These are phyloP conservation scores for Gloeopeniophorella convolvens DNA, from an alignment of 768 basidiomycete genomes.

Conservation along the genomic window DNA sequence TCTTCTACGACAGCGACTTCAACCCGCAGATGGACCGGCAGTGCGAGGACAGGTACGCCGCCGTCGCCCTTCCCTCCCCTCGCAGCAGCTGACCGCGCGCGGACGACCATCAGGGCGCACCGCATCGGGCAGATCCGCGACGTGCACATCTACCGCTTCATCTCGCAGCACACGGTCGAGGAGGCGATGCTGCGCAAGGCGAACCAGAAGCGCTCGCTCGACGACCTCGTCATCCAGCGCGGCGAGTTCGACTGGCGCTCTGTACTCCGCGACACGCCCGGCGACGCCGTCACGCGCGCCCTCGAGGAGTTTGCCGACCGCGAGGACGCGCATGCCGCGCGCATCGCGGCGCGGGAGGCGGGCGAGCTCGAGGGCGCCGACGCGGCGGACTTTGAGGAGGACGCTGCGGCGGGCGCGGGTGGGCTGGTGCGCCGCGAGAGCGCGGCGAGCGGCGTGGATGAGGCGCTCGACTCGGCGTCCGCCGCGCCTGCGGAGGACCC, in stretches of 20 bases:
- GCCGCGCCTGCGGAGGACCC: no score
- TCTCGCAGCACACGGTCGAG: constrained; percentile 86
- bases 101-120: constrained; percentile 58
- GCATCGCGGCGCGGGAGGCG: constrained; percentile 68
- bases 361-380: constrained; percentile 69
- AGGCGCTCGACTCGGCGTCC: neutral
- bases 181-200: constrained; percentile 95
- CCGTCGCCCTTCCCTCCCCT: neutral
- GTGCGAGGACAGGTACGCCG: constrained; percentile 81
- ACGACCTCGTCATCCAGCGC: constrained; percentile 86
- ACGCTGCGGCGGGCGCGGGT: constrained; percentile 19
- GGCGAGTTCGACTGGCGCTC: constrained; percentile 95
- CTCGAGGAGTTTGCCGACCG: constrained; percentile 83
- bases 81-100: constrained; percentile 4
- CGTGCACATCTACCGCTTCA: constrained; percentile 94
- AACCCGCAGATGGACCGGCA: constrained; percentile 98
- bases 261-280: constrained; percentile 58
- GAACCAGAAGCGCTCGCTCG: constrained; percentile 93
- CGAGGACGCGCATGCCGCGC: constrained; percentile 81
- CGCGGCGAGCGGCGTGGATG: constrained; percentile 20
- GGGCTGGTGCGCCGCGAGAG: no score
- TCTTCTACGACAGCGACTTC: constrained; percentile 97
- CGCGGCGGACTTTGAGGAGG: constrained; percentile 68
- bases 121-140: constrained; percentile 97
- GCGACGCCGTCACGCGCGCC: constrained; percentile 48